These are phyloP conservation scores for Lasiodiplodia gonubiensis DNA, from an alignment of 2,329 filamentous ascomycete species.

Conservation along the genomic window DNA sequence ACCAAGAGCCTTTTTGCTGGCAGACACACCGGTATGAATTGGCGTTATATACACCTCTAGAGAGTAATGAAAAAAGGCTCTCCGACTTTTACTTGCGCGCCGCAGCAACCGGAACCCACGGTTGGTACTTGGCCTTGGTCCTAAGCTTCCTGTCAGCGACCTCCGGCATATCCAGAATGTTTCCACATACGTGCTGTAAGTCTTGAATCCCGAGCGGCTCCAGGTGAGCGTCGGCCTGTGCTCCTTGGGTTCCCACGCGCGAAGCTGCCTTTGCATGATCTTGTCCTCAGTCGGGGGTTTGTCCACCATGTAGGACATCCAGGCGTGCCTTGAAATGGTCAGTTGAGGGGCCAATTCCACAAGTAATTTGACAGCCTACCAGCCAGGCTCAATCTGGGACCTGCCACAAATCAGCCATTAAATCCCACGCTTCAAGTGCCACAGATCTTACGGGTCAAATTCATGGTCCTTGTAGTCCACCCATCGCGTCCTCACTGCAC, in stretches of 20 bases:
- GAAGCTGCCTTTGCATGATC: slow-evolving; percentile 68
- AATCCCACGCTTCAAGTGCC: background rate
- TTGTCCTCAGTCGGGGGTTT: slow-evolving; percentile 80
- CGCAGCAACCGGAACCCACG: slow-evolving; percentile 56
- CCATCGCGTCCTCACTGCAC: slow-evolving; percentile 88
- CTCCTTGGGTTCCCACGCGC: slow-evolving; percentile 77
- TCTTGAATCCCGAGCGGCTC: slow-evolving; percentile 81
- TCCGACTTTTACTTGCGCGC: slow-evolving; percentile 37
- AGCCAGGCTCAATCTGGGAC: slow-evolving; percentile 89
- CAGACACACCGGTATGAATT: slow-evolving; percentile 8
- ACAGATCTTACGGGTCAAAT: slow-evolving; percentile 69
- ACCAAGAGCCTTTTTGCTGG: background rate
- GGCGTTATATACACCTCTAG: slow-evolving; percentile 24
- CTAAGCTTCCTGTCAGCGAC: slow-evolving; percentile 39
- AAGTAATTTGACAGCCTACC: slow-evolving; percentile 53
- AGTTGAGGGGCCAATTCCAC: background rate
- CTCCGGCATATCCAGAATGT: background rate
- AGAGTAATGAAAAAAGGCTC: background rate
- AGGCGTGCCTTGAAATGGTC: slow-evolving; percentile 70
- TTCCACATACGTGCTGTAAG: slow-evolving; percentile 87
- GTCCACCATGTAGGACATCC: slow-evolving; percentile 94
- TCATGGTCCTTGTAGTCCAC: slow-evolving; percentile 94
- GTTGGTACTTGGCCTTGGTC: slow-evolving; percentile 56
- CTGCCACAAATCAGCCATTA: slow-evolving; percentile 54
- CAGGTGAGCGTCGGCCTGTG: slow-evolving; percentile 77